phyloP scores from a whole-genome alignment of 139 green algal genomes.

The Chlorella vulgaris region DNA sequence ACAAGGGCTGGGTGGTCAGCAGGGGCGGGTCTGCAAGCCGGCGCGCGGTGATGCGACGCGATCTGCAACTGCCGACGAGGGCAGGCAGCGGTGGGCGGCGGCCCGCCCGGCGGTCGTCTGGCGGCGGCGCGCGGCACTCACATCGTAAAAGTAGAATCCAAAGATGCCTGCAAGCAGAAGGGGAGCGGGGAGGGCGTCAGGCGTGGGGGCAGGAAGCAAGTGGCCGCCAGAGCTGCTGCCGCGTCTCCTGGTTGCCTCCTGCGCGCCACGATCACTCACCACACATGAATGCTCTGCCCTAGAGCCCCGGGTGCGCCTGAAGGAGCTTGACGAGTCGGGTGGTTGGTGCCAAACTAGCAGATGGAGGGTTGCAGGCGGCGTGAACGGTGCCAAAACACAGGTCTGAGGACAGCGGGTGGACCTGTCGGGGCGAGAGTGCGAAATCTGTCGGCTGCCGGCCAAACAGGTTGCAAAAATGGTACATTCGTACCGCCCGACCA shows the following conservation, averaged over 20 bases:
- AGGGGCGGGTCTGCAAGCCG: neutral
- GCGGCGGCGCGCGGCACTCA: neutral
- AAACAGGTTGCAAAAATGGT: too few relatives aligned
- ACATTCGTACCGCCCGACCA: too few relatives aligned
- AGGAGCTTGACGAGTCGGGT: too few relatives aligned
- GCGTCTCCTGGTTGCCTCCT: neutral
- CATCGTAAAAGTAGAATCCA: slow-evolving; percentile 53
- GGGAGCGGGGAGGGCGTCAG: neutral
- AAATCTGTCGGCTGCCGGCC: too few relatives aligned
- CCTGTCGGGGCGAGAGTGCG: too few relatives aligned
- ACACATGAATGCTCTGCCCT: neutral
- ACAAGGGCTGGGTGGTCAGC: neutral
- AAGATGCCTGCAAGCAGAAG: slow-evolving; percentile 38
- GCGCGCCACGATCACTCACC: neutral
- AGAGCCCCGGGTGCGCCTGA: too few relatives aligned
- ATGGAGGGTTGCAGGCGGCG: neutral
- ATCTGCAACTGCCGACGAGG: neutral
- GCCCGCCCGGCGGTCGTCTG: neutral
- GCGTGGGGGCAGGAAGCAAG: neutral
- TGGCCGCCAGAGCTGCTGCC: neutral
- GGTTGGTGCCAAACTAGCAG: neutral
- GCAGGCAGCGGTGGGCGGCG: neutral
- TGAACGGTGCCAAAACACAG: neutral
- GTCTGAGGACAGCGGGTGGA: too few relatives aligned
- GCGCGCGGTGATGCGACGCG: neutral